Base-by-base conservation (phyloP, 768 basidiomycete species). In the Coprinopsis marcescibilis region DNA sequence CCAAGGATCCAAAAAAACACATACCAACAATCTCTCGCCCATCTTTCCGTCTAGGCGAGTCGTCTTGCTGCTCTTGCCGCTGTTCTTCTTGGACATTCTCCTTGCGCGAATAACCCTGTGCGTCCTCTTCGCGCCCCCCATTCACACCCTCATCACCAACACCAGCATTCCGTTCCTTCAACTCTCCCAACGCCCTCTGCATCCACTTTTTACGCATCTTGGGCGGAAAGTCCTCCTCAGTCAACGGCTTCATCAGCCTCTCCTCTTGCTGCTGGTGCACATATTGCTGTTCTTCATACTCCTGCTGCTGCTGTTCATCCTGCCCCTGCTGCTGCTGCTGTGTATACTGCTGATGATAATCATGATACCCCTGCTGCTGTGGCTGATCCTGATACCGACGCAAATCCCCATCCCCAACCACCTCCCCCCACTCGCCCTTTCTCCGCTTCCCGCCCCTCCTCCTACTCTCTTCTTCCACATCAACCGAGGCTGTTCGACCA, bases 161-260 rank as follows among this genome's bases (percentile, higher is more conserved):
- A n/a, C n/a, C n/a, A n/a, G n/a, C n/a, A n/a, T n/a, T n/a, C n/a
- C n/a, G n/a, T n/a, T 4, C 38, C 27, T 21, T 39, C 37, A 47
- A 25, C 37, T 26, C 46, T 3, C 26, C 46, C 24, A 47, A 40
- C 36, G 37, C 37, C 36, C 29, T 30, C 6, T 65, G 65, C 34
- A 68, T 70, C 71, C 71, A 72, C 39, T 59, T 53, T 46, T 80
- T 85, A 30, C 83, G 68, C 75, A 85, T 75, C 61, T 79, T 80
- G 3, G 82, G 81, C 4, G 82, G 83, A 54, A 84, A 68, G 40
- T 61, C 63, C 10, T 70, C 70, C 45, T 72, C 68, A 30, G 23
- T 13, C 15, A 30, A 11, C 5, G 29, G 27, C 30, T 25, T 25
- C n/a, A 21, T 13, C 17, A 13, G 43, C 34, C n/a, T 37, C 15